Evolutionary conservation across 2,329 filamentous ascomycete species (phyloP).

Genomic region (Septoria linicola): DNA sequence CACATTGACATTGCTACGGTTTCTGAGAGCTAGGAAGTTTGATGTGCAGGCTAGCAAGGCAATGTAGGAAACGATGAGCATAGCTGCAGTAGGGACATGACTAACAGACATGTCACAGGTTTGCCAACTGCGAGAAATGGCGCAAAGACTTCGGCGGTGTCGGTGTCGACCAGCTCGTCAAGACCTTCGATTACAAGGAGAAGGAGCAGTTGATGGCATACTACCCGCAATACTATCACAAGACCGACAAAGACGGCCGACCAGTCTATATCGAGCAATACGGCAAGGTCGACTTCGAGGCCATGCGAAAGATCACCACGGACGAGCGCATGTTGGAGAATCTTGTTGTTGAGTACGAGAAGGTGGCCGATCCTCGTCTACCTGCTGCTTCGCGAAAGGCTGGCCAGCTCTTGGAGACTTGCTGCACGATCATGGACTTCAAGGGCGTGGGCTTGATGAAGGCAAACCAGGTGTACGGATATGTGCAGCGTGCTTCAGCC

Average conservation of each 20-base stretch:
- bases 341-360: constrained; percentile 97
- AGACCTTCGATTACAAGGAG: constrained; percentile 82
- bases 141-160: constrained; percentile 70
- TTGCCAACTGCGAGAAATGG: constrained; percentile 87
- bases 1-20: constrained; percentile 79
- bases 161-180: constrained; percentile 75
- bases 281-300: constrained; percentile 84
- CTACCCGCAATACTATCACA: constrained; percentile 99
- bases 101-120: constrained; percentile 59
- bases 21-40: constrained; percentile 88
- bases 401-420: constrained; percentile 88
- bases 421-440: constrained; percentile 97
- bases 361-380: constrained; percentile 85
- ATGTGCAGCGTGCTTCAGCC: constrained; percentile 78
- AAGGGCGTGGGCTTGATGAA: constrained; percentile 87
- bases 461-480: constrained; percentile 80
- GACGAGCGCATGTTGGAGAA: constrained; percentile 93
- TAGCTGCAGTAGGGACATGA: background rate
- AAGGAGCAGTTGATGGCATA: constrained; percentile 80
- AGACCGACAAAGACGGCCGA: constrained; percentile 90
- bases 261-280: constrained; percentile 97
- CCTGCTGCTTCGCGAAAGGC: constrained; percentile 93
- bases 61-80: constrained; percentile 64
- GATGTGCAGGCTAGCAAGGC: constrained; percentile 78
- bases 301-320: constrained; percentile 91